Percentiles rank a stretch among this genome's conserved stretches.
These are phyloP conservation scores for Endothia cerciana DNA, from an alignment of 2,329 filamentous ascomycete species.

Conservation along the genomic window DNA sequence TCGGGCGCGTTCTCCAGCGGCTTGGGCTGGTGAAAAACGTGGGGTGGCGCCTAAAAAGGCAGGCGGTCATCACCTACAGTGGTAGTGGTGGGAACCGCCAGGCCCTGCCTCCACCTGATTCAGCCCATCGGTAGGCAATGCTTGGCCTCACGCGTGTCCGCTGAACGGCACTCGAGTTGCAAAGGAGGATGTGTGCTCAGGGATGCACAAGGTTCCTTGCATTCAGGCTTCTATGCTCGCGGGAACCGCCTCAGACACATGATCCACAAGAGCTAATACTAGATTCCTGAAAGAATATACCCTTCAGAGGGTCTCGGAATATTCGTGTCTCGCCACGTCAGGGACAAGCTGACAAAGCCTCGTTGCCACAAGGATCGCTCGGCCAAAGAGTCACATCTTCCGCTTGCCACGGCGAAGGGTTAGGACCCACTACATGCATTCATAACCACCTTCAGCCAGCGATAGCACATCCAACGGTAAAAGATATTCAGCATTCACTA, in stretches of 20 bases:
- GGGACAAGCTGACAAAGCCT: constrained; percentile 8
- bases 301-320: background rate
- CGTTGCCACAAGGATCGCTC: constrained; percentile 1
- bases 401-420: background rate
- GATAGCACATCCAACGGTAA: background rate
- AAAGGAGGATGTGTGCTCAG: background rate
- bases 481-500: background rate
- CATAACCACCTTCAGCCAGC: background rate
- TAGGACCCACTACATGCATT: background rate
- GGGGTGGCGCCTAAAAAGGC: constrained; percentile 4
- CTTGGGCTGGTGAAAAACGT: background rate
- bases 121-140: background rate
- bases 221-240: too few species aligned
- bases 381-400: background rate
- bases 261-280: too few species aligned
- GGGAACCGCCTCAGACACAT: too few species aligned
- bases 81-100: background rate
- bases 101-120: background rate
- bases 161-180: background rate
- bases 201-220: too few species aligned
- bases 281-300: too few species aligned
- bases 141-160: background rate
- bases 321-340: background rate
- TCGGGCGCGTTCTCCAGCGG: background rate
- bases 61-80: constrained; percentile 2